Evolutionary conservation across 176 grass and related monocot species (phyloP), one percentile per base, ranked within the genome.

Genomic region (Otatea glauca): DNA sequence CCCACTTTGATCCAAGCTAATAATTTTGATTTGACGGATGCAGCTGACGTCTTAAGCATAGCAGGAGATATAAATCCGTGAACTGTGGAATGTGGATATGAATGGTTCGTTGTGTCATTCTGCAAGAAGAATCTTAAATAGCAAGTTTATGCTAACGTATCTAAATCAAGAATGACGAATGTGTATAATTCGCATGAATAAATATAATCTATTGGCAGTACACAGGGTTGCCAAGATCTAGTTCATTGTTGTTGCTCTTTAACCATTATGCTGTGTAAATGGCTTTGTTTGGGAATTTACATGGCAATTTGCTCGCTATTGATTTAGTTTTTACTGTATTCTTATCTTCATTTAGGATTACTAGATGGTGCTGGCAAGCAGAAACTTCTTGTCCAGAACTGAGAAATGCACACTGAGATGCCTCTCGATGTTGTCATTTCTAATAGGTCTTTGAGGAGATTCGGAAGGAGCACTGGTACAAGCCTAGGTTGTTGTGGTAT

Each of bases 401-500:
- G 53, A 85, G 65, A 73, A 65, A 83, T 80, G 42, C 72, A 50
- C 16, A 44, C 65, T 81, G 43, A 87, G 71, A 94, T 65, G 71
- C 72, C 39, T 78, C 39, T 87, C 55, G 42, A 59, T 77, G 81
- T 87, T 73, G 18, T 86, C 10, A 59, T 81, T 78, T 80, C 68
- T 72, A 25, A 39, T 77, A 90, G 92, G 92, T 93, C 20, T 95
- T 98, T 76, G 95, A 98, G 58, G 92, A 93, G 86, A 92, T 95
- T 79, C 79, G 83, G 5, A 93, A 93, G 79, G 92, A 98, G 86
- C 86, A 94, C 56, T 95, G 96, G 91, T 95, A 98, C 79, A 93
- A 44, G 37, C 92, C 96, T 20, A 87, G 82, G 37, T 83, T 98
- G 60, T 81, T 81, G 34, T 78, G 87, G 87, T 98, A 95, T 1